Evolutionary conservation across 2,329 filamentous ascomycete species (phyloP), one percentile per base, ranked within the genome.

Genomic region (Alternaria panax): DNA sequence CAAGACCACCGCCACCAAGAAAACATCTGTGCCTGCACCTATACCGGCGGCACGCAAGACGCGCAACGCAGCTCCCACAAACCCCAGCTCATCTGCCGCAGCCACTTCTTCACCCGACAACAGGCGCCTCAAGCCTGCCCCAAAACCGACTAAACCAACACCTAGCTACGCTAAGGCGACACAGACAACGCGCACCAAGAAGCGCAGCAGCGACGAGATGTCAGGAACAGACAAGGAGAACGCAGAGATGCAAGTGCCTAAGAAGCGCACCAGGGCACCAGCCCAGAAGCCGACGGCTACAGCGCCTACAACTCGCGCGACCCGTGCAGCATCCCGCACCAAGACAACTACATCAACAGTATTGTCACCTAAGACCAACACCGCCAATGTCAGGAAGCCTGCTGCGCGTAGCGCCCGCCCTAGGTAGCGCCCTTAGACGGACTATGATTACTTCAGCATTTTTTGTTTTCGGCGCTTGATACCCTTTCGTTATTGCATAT

Each of bases 171-270:
- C 53, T 9, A 60, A 54, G 16, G 40, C 55, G 14, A 53, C 52
- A 4, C 66, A 62, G 55, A 30, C 62, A 3, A 57, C 60, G 8
- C 68, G 70, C 16, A 60, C 60, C n/a, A 67, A 65, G 42, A 75
- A 74, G 59, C 66, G 71, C 45, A 60, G 60, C 51, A 73, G 69
- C 56, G 68, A 73, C 38, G 71, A 75, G 34, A 54, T 68, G 30
- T 64, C 69, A 8, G 61, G 64, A 11, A 67, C 72, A 22, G 66
- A 73, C 62, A 75, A 75, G 63, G 72, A 75, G 51, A 75, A 75
- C 25, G 58, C 68, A 43, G 61, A 67, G 14, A 62, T 68, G 4
- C 68, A 59, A 18, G 61, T 67, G 2, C 59, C 66, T 32, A 72
- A 70, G 56, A 71, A 71, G 46, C 65, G 69, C 28, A 57, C 51